Evolutionary conservation across 805 yeast species (phyloP).

Genomic region (Candida chauliodis): DNA sequence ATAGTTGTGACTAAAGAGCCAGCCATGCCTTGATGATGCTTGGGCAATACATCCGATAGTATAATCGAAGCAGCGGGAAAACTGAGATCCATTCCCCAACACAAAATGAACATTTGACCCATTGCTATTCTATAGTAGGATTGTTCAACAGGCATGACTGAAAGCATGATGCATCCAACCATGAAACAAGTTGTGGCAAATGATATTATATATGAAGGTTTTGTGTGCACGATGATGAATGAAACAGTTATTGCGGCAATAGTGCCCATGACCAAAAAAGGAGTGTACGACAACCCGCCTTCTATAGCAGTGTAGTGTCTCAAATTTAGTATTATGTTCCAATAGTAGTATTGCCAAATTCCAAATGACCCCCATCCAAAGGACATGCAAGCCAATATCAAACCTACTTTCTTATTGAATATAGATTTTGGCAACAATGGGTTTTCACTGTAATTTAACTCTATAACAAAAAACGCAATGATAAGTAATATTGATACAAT

Average conservation of each 20-base stretch:
- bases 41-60: slow-evolving; percentile 56
- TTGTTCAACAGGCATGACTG: slow-evolving; percentile 57
- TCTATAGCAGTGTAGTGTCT: slow-evolving; percentile 39
- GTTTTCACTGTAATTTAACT: slow-evolving; percentile 37
- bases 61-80: slow-evolving; percentile 73
- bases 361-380: slow-evolving; percentile 82
- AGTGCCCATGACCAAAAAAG: slow-evolving; percentile 50
- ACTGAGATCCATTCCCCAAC: slow-evolving; percentile 76
- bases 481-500: slow-evolving; percentile 46
- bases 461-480: slow-evolving; percentile 45
- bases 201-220: slow-evolving; percentile 49
- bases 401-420: slow-evolving; percentile 41
- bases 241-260: slow-evolving; percentile 55
- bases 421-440: slow-evolving; percentile 56
- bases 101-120: slow-evolving; percentile 51
- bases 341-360: slow-evolving; percentile 64
- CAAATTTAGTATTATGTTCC: slow-evolving; percentile 48
- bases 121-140: slow-evolving; percentile 56
- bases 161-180: slow-evolving; percentile 50
- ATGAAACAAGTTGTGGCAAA: slow-evolving; percentile 52
- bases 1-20: slow-evolving; percentile 70
- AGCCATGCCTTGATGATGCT: slow-evolving; percentile 71
- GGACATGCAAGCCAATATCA: slow-evolving; percentile 49
- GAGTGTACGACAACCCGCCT: slow-evolving; percentile 40
- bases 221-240: slow-evolving; percentile 39